Base-by-base conservation (phyloP, 1,284 basidiomycete genomes). In the Bondarzewia mesenterica region DNA sequence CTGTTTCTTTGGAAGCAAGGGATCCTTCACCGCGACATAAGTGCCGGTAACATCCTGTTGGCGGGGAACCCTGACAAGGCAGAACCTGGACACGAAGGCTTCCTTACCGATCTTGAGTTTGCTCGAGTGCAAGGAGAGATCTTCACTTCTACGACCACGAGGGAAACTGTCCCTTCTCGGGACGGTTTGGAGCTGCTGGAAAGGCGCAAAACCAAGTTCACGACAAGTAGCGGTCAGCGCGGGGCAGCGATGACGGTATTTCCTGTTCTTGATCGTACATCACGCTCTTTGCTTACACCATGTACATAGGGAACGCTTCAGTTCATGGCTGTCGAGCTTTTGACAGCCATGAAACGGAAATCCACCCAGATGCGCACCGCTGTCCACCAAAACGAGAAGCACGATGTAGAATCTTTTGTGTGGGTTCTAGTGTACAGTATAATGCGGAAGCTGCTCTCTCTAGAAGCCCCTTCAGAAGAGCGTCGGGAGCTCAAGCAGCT, bases 381-480 rank as follows among this genome's bases (percentile, higher is more conserved):
- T 14, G 5, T 39, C 10, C 15, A 29, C 35, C 47, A 50, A 2
- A 16, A 15, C 5, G 8, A 21, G n/a, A 27, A 47, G 7, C 46
- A 52, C 16, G 54, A 55, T 27, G 12, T 54, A 18, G 54, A 55
- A 32, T 55, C 52, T 1, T 39, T 54, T 32, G 16, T 52, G 5
- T 55, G 47, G 47, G 45, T 52, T 20, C n/a, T 52, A 6, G 42
- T 25, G 4, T 53, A 50, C 36, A 21, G 37, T 26, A 22, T 40
- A 3, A 20, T 36, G 16, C 7, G 44, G 29, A 46, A 26, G 52
- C 60, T 7, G 51, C 10, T 5, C n/a, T 32, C 29, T 32, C 29
- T 32, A 3, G 29, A 12, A 2, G n/a, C 10, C 3, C 10, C n/a
- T 32, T 32, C 29, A 2, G 29, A 32, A 6, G 29, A 32, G n/a